phyloP scores from a whole-genome alignment of 2,329 filamentous ascomycete genomes.

The Epichloe aotearoae region DNA sequence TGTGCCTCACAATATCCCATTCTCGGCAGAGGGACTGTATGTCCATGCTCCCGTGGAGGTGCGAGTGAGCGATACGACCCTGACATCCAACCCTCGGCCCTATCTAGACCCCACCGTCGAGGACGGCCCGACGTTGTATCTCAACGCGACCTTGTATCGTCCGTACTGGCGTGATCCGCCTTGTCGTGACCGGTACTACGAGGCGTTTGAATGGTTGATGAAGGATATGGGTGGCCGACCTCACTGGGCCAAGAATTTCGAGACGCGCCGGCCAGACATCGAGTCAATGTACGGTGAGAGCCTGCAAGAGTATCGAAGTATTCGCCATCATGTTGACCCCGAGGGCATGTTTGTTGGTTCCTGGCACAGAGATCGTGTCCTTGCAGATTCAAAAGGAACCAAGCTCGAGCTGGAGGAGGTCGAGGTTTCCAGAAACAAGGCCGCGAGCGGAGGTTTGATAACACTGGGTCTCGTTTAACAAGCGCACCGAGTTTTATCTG shows the following conservation, averaged over 20 bases:
- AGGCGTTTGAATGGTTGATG: slow-evolving; percentile 87
- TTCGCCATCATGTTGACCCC: slow-evolving; percentile 60
- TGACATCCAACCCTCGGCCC: slow-evolving; percentile 23
- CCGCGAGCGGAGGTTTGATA: slow-evolving; percentile 14
- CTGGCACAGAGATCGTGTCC: slow-evolving; percentile 68
- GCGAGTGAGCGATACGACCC: slow-evolving; percentile 60
- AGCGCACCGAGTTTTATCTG: too few species aligned
- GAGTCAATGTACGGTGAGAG: slow-evolving; percentile 55
- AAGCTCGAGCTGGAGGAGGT: slow-evolving; percentile 25
- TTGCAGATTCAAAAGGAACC: slow-evolving; percentile 19
- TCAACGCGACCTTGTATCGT: slow-evolving; percentile 82
- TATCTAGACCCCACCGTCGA: slow-evolving; percentile 56
- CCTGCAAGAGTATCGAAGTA: slow-evolving; percentile 50
- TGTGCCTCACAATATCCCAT: slow-evolving; percentile 58
- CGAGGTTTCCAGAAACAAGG: slow-evolving; percentile 17
- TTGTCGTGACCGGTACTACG: slow-evolving; percentile 64
- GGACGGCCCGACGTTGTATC: slow-evolving; percentile 65
- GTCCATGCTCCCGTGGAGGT: slow-evolving; percentile 89
- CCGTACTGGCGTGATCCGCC: slow-evolving; percentile 69
- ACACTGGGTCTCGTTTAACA: slow-evolving; percentile 5
- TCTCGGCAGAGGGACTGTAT: slow-evolving; percentile 64
- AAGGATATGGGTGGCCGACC: slow-evolving; percentile 67
- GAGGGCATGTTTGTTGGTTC: slow-evolving; percentile 81
- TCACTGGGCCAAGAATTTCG: slow-evolving; percentile 92
- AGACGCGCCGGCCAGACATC: slow-evolving; percentile 45